Percentiles rank a stretch among this genome's conserved stretches.
These are phyloP conservation scores for Platanthera guangdongensis DNA, from an alignment of 106 monocot genomes.

Conservation along the genomic window DNA sequence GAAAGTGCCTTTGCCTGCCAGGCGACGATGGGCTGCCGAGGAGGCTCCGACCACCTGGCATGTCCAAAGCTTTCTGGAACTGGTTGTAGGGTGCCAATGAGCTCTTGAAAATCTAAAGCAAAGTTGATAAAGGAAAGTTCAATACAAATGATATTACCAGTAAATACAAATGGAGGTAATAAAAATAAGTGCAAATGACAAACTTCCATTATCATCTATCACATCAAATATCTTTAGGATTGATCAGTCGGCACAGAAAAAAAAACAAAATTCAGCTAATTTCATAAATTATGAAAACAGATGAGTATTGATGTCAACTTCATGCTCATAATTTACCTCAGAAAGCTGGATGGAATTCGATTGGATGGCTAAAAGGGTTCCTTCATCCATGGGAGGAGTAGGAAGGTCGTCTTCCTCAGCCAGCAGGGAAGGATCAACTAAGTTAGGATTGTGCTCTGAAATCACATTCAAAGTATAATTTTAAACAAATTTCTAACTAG, in stretches of 20 bases:
- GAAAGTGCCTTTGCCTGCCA: slow-evolving; percentile 23
- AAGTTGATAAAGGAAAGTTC: not conserved
- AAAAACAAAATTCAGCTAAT: slow-evolving; percentile 9
- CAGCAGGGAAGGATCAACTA: slow-evolving; percentile 31
- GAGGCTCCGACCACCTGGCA: slow-evolving; percentile 16
- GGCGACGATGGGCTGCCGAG: not conserved
- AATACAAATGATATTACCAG: not conserved
- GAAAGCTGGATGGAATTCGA: slow-evolving; percentile 63
- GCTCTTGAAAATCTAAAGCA: slow-evolving; percentile 34
- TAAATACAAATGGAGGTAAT: not conserved
- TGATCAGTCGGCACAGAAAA: not conserved
- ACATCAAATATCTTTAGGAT: slow-evolving; percentile 77
- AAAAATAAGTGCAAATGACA: slow-evolving; percentile 21
- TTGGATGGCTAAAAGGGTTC: slow-evolving; percentile 49
- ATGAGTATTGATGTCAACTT: not conserved
- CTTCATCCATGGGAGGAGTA: slow-evolving; percentile 86
- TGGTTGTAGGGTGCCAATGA: slow-evolving; percentile 10
- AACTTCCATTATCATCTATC: slow-evolving; percentile 94
- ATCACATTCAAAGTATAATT: not conserved
- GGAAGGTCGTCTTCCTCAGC: slow-evolving; percentile 63
- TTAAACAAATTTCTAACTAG: not conserved
- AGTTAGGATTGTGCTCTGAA: slow-evolving; percentile 51
- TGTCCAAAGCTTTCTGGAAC: slow-evolving; percentile 11
- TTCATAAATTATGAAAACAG: not conserved
- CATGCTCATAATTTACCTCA: slow-evolving; percentile 28